Base-by-base conservation (phyloP, 2,329 filamentous ascomycete genomes). In the Microdochium nivale region DNA sequence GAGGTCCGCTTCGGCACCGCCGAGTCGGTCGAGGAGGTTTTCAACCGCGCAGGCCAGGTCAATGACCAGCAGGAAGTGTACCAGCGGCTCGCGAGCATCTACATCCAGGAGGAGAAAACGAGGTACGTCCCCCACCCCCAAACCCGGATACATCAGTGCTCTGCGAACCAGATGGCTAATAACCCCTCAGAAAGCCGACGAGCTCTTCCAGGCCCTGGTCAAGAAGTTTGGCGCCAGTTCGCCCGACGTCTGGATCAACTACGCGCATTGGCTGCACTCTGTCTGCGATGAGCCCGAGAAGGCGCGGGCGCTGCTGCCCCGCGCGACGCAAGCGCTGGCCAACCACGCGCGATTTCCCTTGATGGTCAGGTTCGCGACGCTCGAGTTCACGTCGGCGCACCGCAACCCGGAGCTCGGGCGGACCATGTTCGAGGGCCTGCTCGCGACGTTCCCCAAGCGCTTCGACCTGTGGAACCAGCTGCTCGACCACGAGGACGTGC, bases 391-490 rank as follows among this genome's bases (percentile, higher is more conserved):
- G 57, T 92, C 88, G 11, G 69, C 82, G 8, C 82, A 87, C 61
- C 91, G 91, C 51, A 88, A 95, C 60, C 76, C 90, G 2, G 95
- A 99, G 71, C 88, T 89, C 53, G 94, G 94, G 10, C 86, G 95
- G 19, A 99, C 95, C 25, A 86, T 97, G 64, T 97, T 97, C 61
- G 92, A 96, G 68, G 87, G 86, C 37, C 77, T 99, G 9, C 77
- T 99, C 8, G 80, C 83, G 33, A 86, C 87, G 3, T 96, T 86
- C 74, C 89, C 90, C 47, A 95, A 95, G 75, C 88, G 90, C 67
- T 83, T 90, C 54, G 90, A 96, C 65, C 75, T 97, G 49, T 97
- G 92, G 92, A 94, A 90, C 68, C 86, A 95, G 69, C 84, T 95
- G 58, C 72, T 96, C 1, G 90, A 96, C 64, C 78, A 96, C 52